Evolutionary conservation across 345 rosid species (phyloP).

Genomic region (Eucalyptus erythrocorys): DNA sequence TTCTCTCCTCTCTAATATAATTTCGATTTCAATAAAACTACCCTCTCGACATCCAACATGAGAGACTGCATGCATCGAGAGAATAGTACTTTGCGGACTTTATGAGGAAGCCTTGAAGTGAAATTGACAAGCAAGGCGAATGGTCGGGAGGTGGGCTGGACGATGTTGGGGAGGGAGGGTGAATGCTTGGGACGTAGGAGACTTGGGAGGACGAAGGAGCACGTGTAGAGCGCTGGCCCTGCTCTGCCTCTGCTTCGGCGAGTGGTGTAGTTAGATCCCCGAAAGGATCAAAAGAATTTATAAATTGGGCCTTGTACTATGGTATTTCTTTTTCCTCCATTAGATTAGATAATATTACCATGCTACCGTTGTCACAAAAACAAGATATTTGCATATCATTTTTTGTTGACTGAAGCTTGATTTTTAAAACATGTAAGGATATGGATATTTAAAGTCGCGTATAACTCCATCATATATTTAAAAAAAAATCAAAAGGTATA

Average conservation of each 20-base stretch:
- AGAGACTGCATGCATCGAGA: neutral
- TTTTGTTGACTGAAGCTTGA: neutral
- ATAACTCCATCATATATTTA: rapidly evolving
- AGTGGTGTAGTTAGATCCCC: neutral
- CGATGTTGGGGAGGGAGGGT: neutral
- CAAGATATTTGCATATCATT: neutral
- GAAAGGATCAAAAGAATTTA: neutral
- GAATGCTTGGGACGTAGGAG: neutral
- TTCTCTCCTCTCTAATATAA: neutral
- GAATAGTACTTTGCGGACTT: neutral
- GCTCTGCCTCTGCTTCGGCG: neutral
- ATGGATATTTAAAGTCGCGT: rapidly evolving
- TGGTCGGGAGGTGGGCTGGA: neutral
- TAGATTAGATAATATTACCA: neutral
- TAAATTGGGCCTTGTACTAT: neutral
- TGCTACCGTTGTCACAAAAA: neutral
- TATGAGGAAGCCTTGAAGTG: neutral
- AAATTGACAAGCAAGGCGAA: neutral
- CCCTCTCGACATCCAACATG: neutral
- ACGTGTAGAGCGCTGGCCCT: rapidly evolving
- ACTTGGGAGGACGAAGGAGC: neutral
- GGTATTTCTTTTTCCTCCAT: neutral
- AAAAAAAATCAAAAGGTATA: neutral
- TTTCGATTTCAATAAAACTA: neutral
- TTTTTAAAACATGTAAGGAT: neutral